Conservation (phyloP, 306 rosid species). For the Crotalaria pallida region DNA sequence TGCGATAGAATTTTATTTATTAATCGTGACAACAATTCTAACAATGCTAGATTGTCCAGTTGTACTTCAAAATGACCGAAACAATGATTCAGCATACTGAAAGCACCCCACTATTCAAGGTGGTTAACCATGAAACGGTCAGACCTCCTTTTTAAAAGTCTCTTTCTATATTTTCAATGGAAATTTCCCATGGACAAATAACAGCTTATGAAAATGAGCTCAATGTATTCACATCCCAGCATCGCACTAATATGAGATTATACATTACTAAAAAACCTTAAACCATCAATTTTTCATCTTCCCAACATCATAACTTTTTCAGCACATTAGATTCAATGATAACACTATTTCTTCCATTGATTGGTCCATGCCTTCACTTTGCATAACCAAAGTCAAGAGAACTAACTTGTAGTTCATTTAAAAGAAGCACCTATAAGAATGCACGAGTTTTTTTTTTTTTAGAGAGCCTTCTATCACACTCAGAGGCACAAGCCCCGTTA, state of each 20-base stretch:
- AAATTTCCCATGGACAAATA: background rate
- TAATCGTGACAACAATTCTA: background rate
- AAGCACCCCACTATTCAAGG: background rate
- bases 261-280: background rate
- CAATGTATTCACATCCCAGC: background rate
- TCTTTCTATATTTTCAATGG: background rate
- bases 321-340: background rate
- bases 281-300: background rate
- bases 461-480: background rate
- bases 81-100: background rate
- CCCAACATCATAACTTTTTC: background rate
- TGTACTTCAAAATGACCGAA: constrained; percentile 1
- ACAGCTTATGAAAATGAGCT: background rate
- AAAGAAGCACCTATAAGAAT: background rate
- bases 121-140: background rate
- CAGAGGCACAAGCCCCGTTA: background rate
- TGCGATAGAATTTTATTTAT: background rate
- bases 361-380: background rate
- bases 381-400: background rate
- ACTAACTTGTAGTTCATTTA: background rate
- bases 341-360: background rate
- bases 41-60: background rate
- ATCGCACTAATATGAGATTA: too few relatives aligned
- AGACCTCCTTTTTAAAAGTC: background rate
- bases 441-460: background rate